phyloP scores from a whole-genome alignment of 225 moss, liverwort and hornwort species.

The Takakia lepidozioides region DNA sequence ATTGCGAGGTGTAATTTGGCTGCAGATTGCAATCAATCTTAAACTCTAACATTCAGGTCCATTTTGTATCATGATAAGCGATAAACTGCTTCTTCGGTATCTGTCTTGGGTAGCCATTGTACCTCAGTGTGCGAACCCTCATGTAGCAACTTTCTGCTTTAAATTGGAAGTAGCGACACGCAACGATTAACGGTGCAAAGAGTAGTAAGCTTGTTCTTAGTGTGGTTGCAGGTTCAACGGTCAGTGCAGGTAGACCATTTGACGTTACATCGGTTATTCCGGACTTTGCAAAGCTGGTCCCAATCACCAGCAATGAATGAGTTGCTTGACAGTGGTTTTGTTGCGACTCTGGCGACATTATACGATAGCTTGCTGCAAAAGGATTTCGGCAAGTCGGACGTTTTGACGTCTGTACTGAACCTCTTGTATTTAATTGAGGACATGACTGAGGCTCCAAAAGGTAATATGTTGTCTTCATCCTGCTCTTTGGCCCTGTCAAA shows the following conservation, averaged over 20 bases:
- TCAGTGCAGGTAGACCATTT: slow-evolving; percentile 17
- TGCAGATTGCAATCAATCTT: no score
- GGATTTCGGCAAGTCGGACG: slow-evolving; percentile 32
- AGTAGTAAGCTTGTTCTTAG: no score
- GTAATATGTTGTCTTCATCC: slow-evolving; percentile 8
- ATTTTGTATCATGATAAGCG: no score
- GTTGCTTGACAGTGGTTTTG: slow-evolving; percentile 18
- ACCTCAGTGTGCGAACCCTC: no score
- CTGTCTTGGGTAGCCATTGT: no score
- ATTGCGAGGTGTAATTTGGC: no score
- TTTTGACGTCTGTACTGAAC: slow-evolving; percentile 24
- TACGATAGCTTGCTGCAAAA: slow-evolving; percentile 28
- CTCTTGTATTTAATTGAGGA: slow-evolving; percentile 43
- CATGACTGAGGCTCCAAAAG: slow-evolving; percentile 33
- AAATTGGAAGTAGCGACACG: no score
- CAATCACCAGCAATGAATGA: slow-evolving; percentile 10
- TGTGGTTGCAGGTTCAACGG: slow-evolving; percentile 14
- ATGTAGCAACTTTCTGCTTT: no score
- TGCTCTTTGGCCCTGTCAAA: no score
- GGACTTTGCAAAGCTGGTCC: slow-evolving; percentile 31
- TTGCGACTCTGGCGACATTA: slow-evolving; percentile 21
- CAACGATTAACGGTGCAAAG: no score
- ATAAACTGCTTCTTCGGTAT: no score
- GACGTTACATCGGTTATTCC: slow-evolving; percentile 18
- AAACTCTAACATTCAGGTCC: no score